These are phyloP conservation scores for Gymnopus androsaceus DNA, from an alignment of 1,284 basidiomycete genomes.

Conservation along the genomic window DNA sequence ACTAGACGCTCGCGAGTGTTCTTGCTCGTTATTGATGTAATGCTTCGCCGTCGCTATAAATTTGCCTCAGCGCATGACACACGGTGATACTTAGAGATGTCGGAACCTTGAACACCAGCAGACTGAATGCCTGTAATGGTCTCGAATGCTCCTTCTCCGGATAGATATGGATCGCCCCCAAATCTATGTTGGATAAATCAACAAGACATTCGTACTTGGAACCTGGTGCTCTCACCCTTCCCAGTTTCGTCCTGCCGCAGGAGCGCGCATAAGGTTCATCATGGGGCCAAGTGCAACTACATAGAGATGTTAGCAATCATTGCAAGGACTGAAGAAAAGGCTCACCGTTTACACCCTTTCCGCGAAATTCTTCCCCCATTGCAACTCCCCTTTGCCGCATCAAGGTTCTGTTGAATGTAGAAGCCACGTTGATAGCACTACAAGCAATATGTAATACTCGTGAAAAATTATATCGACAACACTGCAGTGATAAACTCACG, in stretches of 20 bases:
- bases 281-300: conserved; percentile 60
- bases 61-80: background rate
- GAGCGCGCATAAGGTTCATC: conserved; percentile 57
- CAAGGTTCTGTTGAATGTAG: conserved; percentile 73
- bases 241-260: conserved; percentile 73
- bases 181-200: conserved; percentile 33
- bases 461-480: too few relatives aligned
- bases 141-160: conserved; percentile 61
- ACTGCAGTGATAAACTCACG: conserved; percentile 47
- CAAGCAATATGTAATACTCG: too few relatives aligned
- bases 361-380: conserved; percentile 69
- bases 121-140: conserved; percentile 63
- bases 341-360: conserved; percentile 56
- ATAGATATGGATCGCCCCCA: conserved; percentile 64
- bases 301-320: conserved; percentile 8
- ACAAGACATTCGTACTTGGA: background rate
- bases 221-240: conserved; percentile 50
- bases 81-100: background rate
- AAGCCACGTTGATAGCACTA: conserved; percentile 70
- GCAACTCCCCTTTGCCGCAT: conserved; percentile 64
- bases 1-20: conserved; percentile 52
- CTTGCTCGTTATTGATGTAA: conserved; percentile 64
- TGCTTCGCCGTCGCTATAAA: conserved; percentile 55
- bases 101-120: conserved; percentile 52
- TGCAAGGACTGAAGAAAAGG: background rate